Evolutionary conservation across 1,139 yeast genomes (phyloP), one percentile per base, ranked within the genome.

Genomic region (Kodamaea anthophila): DNA sequence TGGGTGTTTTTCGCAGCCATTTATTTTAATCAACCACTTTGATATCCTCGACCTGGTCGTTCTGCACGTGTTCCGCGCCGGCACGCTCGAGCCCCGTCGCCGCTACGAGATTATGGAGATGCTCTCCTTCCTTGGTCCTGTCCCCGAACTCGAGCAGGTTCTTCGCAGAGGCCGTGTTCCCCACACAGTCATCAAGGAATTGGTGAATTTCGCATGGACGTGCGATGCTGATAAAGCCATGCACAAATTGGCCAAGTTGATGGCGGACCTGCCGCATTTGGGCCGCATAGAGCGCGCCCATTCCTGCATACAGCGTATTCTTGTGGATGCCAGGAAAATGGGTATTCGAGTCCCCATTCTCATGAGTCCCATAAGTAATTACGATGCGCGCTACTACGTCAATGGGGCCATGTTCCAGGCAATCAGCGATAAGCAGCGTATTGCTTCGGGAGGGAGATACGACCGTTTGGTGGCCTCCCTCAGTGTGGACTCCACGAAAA

Each of bases 371-470:
- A 65, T 91, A 51, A 74, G 88, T 45, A 86, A 85, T 44, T 85
- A 85, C 53, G 86, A 86, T 44, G 72, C 80, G 24, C 70, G 77
- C 14, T 88, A 86, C 48, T 91, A 87, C 49, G 61, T 66, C 20
- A 77, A 77, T 14, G 94, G 94, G 0, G 58, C 88, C 2, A 86
- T 91, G 94, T 91, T 88, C 49, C 94, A 86, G 46, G 87, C 83
- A 0, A 73, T 86, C 1, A 72, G 75, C 43, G 66, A 77, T 9
- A 69, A 65, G 38, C 56, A 47, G 26, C 52, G 88, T 24, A 58
- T 85, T 24, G 93, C 93, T 9, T 91, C 94, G 1, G 98, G 98
- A 26, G 98, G 98, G 2, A 62, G 98, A 30, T 91, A 86, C 47
- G 97, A 91, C 47, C 59, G 65, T 13, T 62, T 88, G 40, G 71